Conservation (phyloP, 2,329 filamentous ascomycete species). For the Neonectria hederae region DNA sequence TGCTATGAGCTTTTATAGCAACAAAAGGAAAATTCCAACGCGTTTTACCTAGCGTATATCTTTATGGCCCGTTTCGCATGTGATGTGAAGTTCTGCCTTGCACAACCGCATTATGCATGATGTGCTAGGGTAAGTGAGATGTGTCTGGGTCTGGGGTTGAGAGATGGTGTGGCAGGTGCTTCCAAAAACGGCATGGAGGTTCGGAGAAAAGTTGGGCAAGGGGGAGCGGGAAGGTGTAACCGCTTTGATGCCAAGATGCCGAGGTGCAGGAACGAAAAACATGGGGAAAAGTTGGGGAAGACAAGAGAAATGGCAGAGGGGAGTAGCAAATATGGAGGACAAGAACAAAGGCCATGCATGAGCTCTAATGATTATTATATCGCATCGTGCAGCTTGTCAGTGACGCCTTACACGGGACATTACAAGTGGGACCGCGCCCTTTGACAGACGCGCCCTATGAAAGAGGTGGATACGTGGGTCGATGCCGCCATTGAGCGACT, state of each 20-base stretch:
- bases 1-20: conserved; percentile 6
- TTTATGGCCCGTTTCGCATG: not conserved
- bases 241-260: conserved; percentile 3
- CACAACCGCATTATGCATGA: not conserved
- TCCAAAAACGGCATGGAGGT: conserved; percentile 1
- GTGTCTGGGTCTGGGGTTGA: not conserved
- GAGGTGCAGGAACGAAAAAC: not conserved
- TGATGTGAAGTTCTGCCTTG: not conserved
- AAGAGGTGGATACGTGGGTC: not conserved
- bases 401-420: conserved; percentile 4
- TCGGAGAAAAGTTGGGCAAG: not conserved
- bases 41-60: not conserved
- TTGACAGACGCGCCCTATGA: not conserved
- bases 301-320: not conserved
- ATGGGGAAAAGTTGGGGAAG: conserved; percentile 8
- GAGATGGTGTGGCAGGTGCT: not conserved
- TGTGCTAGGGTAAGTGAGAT: not conserved
- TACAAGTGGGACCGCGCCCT: conserved; percentile 1
- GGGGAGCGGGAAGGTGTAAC: not conserved
- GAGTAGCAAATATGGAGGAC: not conserved
- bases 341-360: not conserved
- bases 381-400: not conserved
- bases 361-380: conserved; percentile 6
- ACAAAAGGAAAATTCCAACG: not conserved
- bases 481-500: not conserved